Percentiles rank a stretch among this genome's conserved stretches.
Evolutionary conservation across 306 rosid species (phyloP).

Genomic region (Cotoneaster glaucophyllus): DNA sequence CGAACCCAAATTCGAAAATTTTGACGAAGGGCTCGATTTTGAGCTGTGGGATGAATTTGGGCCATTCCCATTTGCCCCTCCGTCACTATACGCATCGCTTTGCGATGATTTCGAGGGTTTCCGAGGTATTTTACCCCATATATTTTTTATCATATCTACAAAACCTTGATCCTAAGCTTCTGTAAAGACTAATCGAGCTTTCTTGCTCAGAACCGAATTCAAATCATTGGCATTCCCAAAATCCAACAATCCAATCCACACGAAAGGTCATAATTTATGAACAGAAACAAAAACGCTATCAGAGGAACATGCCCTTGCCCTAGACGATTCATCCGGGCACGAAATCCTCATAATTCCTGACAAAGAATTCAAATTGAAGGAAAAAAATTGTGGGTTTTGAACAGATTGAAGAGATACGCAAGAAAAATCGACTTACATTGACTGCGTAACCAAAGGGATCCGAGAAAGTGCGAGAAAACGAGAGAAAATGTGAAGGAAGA

Average conservation of each 20-base stretch:
- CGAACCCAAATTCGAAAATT: constrained; percentile 25
- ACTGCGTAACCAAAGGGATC: constrained; percentile 3
- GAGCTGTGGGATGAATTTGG: constrained; percentile 33
- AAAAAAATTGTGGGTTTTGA: not conserved
- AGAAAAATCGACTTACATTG: constrained; percentile 31
- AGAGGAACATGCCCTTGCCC: not conserved
- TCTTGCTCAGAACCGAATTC: not conserved
- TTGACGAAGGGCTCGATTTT: constrained; percentile 34
- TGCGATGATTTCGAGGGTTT: constrained; percentile 45
- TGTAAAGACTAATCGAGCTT: constrained; percentile 9
- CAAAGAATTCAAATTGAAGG: not conserved
- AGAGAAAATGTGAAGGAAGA: constrained; percentile 5
- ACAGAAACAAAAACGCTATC: constrained; percentile 5
- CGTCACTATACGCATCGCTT: constrained; percentile 27
- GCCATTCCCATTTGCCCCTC: constrained; percentile 33
- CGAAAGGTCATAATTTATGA: not conserved
- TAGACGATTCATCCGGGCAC: not conserved
- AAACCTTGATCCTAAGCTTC: not conserved
- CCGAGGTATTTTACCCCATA: constrained; percentile 47
- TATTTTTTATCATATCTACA: constrained; percentile 58
- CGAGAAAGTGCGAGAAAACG: constrained; percentile 9
- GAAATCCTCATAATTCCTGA: not conserved
- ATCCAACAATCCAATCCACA: not conserved
- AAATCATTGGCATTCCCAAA: constrained; percentile 15
- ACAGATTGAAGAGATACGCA: constrained; percentile 8